Base-by-base conservation (phyloP, 2,329 filamentous ascomycete species). In the Zymoseptoria crescenta region DNA sequence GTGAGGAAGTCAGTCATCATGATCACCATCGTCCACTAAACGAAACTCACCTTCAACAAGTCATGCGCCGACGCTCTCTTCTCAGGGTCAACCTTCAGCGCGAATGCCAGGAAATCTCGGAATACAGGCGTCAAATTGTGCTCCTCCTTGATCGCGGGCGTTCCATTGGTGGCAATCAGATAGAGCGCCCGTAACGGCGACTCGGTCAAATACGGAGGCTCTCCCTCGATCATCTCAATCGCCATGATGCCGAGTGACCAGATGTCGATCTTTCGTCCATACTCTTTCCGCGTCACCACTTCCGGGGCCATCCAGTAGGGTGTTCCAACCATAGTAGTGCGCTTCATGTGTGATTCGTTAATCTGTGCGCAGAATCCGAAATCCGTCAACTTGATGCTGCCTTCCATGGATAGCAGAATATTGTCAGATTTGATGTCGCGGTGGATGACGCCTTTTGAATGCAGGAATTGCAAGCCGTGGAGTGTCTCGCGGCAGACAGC, bases 271-370 rank as follows among this genome's bases (percentile, higher is more conserved):
- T 97, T 99, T 63, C 93, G 88, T 65, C 94, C 94, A 75, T 99
- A 99, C 76, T 97, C 94, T 75, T 97, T 97, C 49, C 92, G 83
- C 6, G 91, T 97, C 28, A 99, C 94, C 21, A 99, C 93, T 76
- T 99, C 94, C 3, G 94, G 94, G 1, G 94, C 94, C 94, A 99
- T 99, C 94, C 94, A 99, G 76, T 99, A 99, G 1, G 94, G 94
- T 7, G 94, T 97, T 56, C 94, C 94, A 51, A 99, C 94, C 94
- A 97, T 99, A 13, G 94, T 99, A 4, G 92, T 97, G 61, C 94
- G 88, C 81, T 97, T 97, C 77, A 92, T 95, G 68, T 96, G 92
- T 28, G 88, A 88, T 70, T 97, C 93, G 72, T 96, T 97, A 76
- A 97, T 96, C 72, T 96, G 95, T 24, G 94, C 94, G 74, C 94